A percentile compares a stretch with the other conserved stretches of the same genome.
phyloP scores from a whole-genome alignment of 2,329 filamentous ascomycete genomes.

The Thelonectria rubi region DNA sequence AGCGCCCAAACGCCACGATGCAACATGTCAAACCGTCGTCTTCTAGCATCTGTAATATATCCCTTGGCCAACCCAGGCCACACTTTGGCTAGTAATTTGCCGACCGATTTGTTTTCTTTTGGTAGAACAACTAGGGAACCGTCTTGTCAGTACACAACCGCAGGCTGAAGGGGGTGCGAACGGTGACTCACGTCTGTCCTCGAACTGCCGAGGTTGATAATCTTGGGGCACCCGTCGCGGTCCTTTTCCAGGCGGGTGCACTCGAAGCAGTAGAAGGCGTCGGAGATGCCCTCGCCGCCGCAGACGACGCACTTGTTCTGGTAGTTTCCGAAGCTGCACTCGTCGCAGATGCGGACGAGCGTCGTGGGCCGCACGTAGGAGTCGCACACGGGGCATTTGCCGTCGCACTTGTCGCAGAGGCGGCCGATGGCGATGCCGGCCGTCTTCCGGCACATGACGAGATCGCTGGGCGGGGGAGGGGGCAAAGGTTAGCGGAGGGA shows the following conservation, averaged over 20 bases:
- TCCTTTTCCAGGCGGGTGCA: slow-evolving; percentile 98
- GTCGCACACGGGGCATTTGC: slow-evolving; percentile 99
- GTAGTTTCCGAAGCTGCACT: slow-evolving; percentile 99
- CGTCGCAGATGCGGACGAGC: slow-evolving; percentile 97
- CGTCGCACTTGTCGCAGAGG: slow-evolving; percentile 99
- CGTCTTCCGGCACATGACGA: slow-evolving; percentile 99
- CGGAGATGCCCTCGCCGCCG: slow-evolving; percentile 96
- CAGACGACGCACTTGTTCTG: slow-evolving; percentile 99
- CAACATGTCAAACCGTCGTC: slow-evolving; percentile 30
- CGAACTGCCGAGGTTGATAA: slow-evolving; percentile 96
- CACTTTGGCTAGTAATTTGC: slow-evolving; percentile 61
- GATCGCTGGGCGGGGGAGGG: slow-evolving; percentile 68
- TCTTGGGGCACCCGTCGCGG: slow-evolving; percentile 97
- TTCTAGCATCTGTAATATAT: slow-evolving; percentile 20
- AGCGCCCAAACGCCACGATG: slow-evolving; percentile 40
- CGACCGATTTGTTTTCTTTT: slow-evolving; percentile 72
- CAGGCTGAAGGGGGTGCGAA: neutral
- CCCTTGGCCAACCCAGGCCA: slow-evolving; percentile 58
- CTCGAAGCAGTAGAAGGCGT: slow-evolving; percentile 99
- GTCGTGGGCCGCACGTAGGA: slow-evolving; percentile 98
- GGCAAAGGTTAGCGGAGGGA: slow-evolving; percentile 45
- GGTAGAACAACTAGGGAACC: slow-evolving; percentile 64
- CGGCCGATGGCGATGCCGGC: slow-evolving; percentile 97
- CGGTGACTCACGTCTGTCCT: slow-evolving; percentile 80
- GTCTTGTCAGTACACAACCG: slow-evolving; percentile 30